Evolutionary conservation across 352 stramenopile species (phyloP).

Genomic region (Aphanomyces stellatus): DNA sequence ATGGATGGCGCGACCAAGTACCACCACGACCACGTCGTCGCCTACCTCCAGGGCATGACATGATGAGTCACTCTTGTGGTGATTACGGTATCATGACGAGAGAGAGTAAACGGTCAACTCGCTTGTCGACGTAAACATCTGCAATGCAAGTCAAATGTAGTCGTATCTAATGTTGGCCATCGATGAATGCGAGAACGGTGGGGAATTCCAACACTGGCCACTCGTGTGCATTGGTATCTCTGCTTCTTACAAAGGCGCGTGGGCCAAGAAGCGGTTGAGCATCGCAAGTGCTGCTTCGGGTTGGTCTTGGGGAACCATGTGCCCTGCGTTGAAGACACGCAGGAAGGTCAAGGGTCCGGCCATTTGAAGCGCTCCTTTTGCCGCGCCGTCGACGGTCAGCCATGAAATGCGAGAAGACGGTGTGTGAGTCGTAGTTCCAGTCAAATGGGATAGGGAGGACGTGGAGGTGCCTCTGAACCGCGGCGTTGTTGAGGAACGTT

Average conservation of each 20-base stretch:
- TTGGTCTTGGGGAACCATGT: slow-evolving; percentile 20
- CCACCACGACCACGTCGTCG: slow-evolving; percentile 21
- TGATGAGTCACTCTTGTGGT: not conserved
- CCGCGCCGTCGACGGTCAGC: slow-evolving; percentile 28
- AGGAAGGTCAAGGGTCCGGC: slow-evolving; percentile 13
- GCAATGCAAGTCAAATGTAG: too few species aligned
- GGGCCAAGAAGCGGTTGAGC: slow-evolving; percentile 20
- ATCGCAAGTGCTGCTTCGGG: slow-evolving; percentile 16
- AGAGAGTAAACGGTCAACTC: too few species aligned
- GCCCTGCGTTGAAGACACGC: slow-evolving; percentile 18
- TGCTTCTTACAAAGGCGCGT: slow-evolving; percentile 27
- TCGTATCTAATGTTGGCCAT: too few species aligned
- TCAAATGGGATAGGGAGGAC: slow-evolving; percentile 23
- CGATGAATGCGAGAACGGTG: too few species aligned
- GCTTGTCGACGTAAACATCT: too few species aligned
- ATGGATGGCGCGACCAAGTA: slow-evolving; percentile 24
- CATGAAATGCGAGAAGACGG: slow-evolving; percentile 63
- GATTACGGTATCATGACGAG: too few species aligned
- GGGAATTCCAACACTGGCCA: too few species aligned
- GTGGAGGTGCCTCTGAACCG: slow-evolving; percentile 45
- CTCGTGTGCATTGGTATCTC: too few species aligned
- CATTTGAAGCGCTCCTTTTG: slow-evolving; percentile 19
- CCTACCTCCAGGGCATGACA: slow-evolving; percentile 4
- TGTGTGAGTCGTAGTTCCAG: slow-evolving; percentile 21
- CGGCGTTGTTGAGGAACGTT: slow-evolving; percentile 47